Base-by-base conservation (phyloP, 2,329 filamentous ascomycete species). In the Nemania bipapillata region DNA sequence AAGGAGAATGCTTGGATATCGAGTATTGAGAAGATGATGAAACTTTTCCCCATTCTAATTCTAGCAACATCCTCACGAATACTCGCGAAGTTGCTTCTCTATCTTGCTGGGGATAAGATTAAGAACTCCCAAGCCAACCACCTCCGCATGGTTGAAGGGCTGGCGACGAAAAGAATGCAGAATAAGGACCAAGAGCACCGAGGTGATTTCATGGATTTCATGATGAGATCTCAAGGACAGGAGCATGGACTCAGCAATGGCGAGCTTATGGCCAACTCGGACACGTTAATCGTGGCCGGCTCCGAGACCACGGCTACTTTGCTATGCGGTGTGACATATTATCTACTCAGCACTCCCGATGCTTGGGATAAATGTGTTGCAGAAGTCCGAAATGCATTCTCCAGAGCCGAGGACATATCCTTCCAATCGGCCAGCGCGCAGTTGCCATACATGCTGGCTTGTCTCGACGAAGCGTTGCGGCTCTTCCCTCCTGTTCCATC, bases 291-390 rank as follows among this genome's bases (percentile, higher is more conserved):
- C 4, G 50, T 50, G 47, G 47, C 50, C 9, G 50, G 50, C 50
- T 32, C 26, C 12, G 50, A 53, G 50, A 53, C 50, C n/a, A 53
- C 50, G 12, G 50, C 50, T 11, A 53, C 50, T 7, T 17, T 53
- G 15, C 17, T 53, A 20, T 50, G 20, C 17, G 47, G 47, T 50
- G 24, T 50, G 7, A 50, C 47, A 7, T 50, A 50, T 50, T 50
- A 50, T 17, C 24, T 50, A 26, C 47, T 50, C 4, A 50, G 15
- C 12, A 45, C 40, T 4, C 40, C 40, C 4, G 15, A n/a, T 45
- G 40, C 40, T 17, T 45, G 40, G 40, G 15, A 2, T 17, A 45
- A 45, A 17, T 45, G 40, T 45, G 40, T 45, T n/a, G 15, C 40
- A n/a, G 40, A 45, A 45, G 40, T 45, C 4, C 40, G 40, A 45